Conservation (phyloP, 2,329 filamentous ascomycete species). For the Metarhizium brunneum region DNA sequence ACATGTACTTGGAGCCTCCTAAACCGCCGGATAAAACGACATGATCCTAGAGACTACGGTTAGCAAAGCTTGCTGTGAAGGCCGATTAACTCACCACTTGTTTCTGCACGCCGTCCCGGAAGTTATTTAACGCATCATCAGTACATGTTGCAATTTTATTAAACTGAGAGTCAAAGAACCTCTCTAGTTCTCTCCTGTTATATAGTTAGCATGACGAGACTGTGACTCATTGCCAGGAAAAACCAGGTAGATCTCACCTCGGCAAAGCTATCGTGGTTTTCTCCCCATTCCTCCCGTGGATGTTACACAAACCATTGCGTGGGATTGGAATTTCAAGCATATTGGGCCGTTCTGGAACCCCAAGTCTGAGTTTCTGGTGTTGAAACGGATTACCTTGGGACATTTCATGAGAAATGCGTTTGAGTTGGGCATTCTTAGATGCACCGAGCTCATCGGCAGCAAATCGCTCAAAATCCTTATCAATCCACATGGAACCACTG, state of each 20-base stretch:
- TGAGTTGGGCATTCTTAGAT: background rate
- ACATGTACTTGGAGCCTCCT: no score
- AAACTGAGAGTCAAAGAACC: background rate
- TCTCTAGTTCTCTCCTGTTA: background rate
- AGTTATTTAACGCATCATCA: background rate
- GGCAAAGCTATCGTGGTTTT: background rate
- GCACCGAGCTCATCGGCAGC: background rate
- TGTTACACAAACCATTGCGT: background rate
- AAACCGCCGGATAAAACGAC: no score
- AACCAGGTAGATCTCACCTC: background rate
- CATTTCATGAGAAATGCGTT: background rate
- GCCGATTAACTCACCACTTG: background rate
- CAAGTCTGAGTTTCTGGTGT: background rate
- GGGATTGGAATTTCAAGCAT: no score
- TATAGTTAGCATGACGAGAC: background rate
- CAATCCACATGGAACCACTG: background rate
- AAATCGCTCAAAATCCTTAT: background rate
- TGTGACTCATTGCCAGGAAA: background rate
- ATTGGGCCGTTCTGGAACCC: fast-evolving
- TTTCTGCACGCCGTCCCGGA: background rate
- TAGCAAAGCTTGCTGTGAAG: background rate
- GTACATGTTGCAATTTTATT: background rate
- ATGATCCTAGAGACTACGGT: background rate
- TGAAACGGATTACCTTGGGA: background rate
- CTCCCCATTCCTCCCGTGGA: background rate